A percentile compares a stretch with the other conserved stretches of the same genome.
phyloP scores from a whole-genome alignment of 108 stramenopile species.

The Nitzschia sp. region DNA sequence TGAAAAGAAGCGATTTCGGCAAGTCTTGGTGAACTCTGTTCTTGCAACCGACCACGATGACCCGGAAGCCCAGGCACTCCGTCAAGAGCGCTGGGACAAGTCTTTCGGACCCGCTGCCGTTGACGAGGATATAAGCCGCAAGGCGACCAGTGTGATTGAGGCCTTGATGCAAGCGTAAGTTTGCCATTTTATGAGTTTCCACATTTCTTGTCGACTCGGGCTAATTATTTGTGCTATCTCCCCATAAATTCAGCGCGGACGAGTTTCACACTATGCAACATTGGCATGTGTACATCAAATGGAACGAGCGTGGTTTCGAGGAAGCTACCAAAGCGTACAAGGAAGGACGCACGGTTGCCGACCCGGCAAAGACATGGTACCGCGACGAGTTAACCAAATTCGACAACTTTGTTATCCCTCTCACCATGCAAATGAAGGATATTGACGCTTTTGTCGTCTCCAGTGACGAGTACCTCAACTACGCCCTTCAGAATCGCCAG shows the following conservation, averaged over 20 bases:
- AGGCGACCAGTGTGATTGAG: conserved; percentile 18
- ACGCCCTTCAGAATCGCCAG: conserved; percentile 31
- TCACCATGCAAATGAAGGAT: conserved; percentile 40
- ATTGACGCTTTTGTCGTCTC: conserved; percentile 39
- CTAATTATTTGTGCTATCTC: neutral
- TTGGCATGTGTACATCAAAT: conserved; percentile 37
- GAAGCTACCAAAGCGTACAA: conserved; percentile 39
- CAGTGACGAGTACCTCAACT: conserved; percentile 34
- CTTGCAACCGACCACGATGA: conserved; percentile 43
- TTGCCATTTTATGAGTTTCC: neutral
- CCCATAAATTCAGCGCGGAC: conserved; percentile 3
- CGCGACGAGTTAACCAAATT: conserved; percentile 34
- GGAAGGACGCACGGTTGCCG: conserved; percentile 25
- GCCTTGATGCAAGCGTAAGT: conserved; percentile 27
- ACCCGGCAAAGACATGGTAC: conserved; percentile 41
- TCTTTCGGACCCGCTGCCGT: conserved; percentile 31
- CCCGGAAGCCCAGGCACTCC: conserved; percentile 19
- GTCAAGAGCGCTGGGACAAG: conserved; percentile 37
- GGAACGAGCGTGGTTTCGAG: conserved; percentile 43
- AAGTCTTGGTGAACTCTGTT: conserved; percentile 39
- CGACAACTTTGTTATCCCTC: conserved; percentile 42
- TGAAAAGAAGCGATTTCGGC: conserved; percentile 36
- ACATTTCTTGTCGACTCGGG: neutral
- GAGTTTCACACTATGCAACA: conserved; percentile 44
- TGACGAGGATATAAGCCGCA: conserved; percentile 7